Base-by-base conservation (phyloP, 371 early-diverging fungal genomes). In the Batkoa obscura region DNA sequence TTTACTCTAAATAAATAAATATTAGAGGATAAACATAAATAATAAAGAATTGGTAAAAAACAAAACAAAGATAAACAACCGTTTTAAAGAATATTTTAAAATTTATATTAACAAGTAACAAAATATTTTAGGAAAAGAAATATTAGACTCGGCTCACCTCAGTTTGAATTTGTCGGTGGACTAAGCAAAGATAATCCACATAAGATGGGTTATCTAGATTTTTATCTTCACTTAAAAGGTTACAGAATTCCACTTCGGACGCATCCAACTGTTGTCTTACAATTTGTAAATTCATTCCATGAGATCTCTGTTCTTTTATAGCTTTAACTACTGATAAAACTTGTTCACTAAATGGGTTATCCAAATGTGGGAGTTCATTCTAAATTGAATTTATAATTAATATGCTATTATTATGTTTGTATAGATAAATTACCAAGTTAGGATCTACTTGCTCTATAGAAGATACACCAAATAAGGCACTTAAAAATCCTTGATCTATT, bases 161-260 rank as follows among this genome's bases (percentile, higher is more conserved):
- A 23, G 60, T 72, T 65, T 88, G 87, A 54, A 86, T 85, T 66
- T 81, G 83, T 61, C 84, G 76, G 66, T 96, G 96, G 51, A 93
- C 78, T 43, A 74, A 66, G 58, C 88, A 86, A 30, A 96, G 68
- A 61, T 82, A 94, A 63, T 94, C 97, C 8, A 94, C 89, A 68
- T 96, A 95, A 37, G 76, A 80, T 84, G 86, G 75, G 50, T 78
- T 79, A 43, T 81, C 86, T 54, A 76, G 78, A 50, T 81, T 83
- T 64, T 84, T 84, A 63, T 89, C 92, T 63, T 92, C 90, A 10
- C 79, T 68, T 55, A 91, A 59, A 37, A 72, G 64, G 23, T 71
- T 72, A 37, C 67, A 64, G 57, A 88, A 78, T 55, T 80, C 79
- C 0, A 72, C 60, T 59, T 87, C 90, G 10, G 68, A 47, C 46